Base-by-base conservation (phyloP, 2,329 filamentous ascomycete genomes). In the Epicoccum nigrum region DNA sequence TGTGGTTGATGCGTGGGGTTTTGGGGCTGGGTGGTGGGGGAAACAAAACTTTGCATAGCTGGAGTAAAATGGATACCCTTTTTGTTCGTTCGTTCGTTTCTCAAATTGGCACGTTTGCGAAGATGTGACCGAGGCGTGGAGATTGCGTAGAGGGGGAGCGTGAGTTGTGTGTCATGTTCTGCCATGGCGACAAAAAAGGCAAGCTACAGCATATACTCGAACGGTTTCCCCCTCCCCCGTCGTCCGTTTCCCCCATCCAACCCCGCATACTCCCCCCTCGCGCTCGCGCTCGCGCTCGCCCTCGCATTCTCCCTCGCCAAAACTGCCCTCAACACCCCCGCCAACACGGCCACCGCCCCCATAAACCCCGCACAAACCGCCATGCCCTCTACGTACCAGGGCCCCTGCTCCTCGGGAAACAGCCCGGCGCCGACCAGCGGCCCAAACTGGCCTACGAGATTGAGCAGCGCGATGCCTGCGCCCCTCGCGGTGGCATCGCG, bases 371-470 rank as follows among this genome's bases (percentile, higher is more conserved):
- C 79, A 67, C 81, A 83, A 9, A 79, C 68, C 2, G 64, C 64
- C 79, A 83, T 82, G 0, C 81, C 81, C 43, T 61, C 73, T 0
- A 76, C 70, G 66, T 79, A 84, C 37, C 70, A 74, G 23, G 81
- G 81, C 1, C 71, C 77, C 44, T 83, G 79, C 0, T 56, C 64
- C 15, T 78, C 73, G 0, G 81, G 81, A 65, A 82, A 84, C n/a
- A 83, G 64, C 50, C 79, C 75, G n/a, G 78, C 81, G 0, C 81
- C 81, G 0, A 83, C 60, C 8, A 83, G 73, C 2, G 90, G 90
- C 0, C 90, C 90, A 57, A 86, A 87, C 74, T 95, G 90, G 1
- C 90, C 92, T 12, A 96, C 81, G 28, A 91, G 65, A 71, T 96
- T 92, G 66, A 97, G 72, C 25, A 96, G 79, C 1, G 88, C 90